Evolutionary conservation across 1,284 basidiomycete genomes (phyloP).

Genomic region (Gomphus sp.): DNA sequence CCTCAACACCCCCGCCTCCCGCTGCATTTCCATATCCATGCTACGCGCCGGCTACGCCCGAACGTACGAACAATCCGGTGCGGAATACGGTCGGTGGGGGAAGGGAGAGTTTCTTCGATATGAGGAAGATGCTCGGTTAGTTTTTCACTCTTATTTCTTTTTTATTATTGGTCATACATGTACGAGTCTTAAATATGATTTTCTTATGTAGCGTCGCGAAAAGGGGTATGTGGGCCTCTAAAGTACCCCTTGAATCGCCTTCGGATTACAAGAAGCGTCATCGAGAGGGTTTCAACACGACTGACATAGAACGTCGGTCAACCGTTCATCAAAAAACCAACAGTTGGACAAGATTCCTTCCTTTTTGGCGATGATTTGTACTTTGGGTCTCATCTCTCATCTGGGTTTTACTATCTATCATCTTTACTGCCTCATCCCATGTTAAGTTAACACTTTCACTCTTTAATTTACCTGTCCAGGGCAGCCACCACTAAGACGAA

Average conservation of each 20-base stretch:
- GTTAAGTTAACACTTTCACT: not conserved
- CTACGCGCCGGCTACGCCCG: constrained; percentile 65
- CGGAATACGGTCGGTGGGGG: constrained; percentile 66
- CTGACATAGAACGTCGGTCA: not conserved
- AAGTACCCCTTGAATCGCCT: constrained; percentile 53
- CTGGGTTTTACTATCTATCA: not conserved
- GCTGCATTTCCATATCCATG: constrained; percentile 68
- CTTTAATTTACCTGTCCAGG: too few species aligned
- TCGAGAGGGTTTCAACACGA: not conserved
- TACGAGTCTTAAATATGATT: not conserved
- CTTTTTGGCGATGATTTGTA: not conserved
- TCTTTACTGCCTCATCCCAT: not conserved
- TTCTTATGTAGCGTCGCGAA: constrained; percentile 34
- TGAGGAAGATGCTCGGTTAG: constrained; percentile 63
- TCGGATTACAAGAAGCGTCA: constrained; percentile 72
- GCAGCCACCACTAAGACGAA: too few species aligned
- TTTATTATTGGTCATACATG: too few species aligned
- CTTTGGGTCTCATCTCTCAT: not conserved
- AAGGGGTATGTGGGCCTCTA: constrained; percentile 66
- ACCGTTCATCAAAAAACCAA: not conserved
- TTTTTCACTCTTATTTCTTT: constrained; percentile 8
- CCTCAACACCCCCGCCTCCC: constrained; percentile 35
- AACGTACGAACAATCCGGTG: constrained; percentile 68
- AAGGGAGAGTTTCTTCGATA: constrained; percentile 50
- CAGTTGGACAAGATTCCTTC: not conserved